These are phyloP conservation scores for Begonia peltatifolia DNA, from an alignment of 306 rosid genomes.

Conservation along the genomic window DNA sequence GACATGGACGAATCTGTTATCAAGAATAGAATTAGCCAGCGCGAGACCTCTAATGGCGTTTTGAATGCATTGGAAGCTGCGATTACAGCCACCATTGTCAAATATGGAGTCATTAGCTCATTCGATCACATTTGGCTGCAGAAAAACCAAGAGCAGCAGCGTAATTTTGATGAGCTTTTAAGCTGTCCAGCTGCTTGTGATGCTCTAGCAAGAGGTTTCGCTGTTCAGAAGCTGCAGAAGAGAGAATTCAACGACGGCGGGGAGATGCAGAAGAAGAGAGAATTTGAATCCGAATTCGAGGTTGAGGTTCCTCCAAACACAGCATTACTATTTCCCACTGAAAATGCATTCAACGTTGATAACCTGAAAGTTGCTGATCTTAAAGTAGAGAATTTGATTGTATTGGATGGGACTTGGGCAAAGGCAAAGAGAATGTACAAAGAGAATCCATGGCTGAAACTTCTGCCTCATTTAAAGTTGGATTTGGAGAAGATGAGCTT, in stretches of 20 bases:
- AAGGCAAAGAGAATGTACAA: constrained; percentile 74
- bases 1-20: too few relatives aligned
- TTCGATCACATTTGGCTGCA: constrained; percentile 46
- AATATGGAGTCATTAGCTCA: constrained; percentile 37
- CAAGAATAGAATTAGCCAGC: too few relatives aligned
- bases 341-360: constrained; percentile 29
- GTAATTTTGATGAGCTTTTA: constrained; percentile 21
- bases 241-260: constrained; percentile 9
- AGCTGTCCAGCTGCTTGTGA: constrained; percentile 32
- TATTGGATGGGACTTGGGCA: constrained; percentile 86
- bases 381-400: constrained; percentile 54
- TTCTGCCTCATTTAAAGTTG: constrained; percentile 72
- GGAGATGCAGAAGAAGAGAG: constrained; percentile 38
- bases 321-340: constrained; percentile 58
- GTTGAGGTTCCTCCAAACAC: constrained; percentile 55
- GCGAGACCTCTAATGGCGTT: too few relatives aligned
- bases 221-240: constrained; percentile 46
- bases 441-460: constrained; percentile 71
- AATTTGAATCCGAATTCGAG: constrained; percentile 52
- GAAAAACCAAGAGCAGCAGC: constrained; percentile 7
- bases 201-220: constrained; percentile 51
- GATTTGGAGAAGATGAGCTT: constrained; percentile 48
- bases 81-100: constrained; percentile 33
- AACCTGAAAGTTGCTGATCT: constrained; percentile 23
- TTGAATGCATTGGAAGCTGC: constrained; percentile 8